Evolutionary conservation across 2,329 filamentous ascomycete genomes (phyloP).

Genomic region (Orbilia blumenaviensis): DNA sequence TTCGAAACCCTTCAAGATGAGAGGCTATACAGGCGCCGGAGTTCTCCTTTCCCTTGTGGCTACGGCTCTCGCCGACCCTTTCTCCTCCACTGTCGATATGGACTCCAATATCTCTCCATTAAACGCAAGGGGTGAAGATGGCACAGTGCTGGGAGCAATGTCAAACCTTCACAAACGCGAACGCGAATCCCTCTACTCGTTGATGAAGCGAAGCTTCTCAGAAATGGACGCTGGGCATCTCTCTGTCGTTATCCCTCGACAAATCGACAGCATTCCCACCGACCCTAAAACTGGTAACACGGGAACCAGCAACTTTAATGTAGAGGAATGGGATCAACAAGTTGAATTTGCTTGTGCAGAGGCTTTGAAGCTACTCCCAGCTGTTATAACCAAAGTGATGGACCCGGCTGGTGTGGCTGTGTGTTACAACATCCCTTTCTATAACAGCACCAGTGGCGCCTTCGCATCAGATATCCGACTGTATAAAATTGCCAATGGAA

Average conservation of each 20-base stretch:
- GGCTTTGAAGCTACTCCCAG: conserved; percentile 29
- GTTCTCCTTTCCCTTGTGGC: conserved; percentile 36
- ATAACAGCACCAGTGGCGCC: conserved; percentile 73
- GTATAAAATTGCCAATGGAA: conserved; percentile 73
- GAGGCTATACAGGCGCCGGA: conserved; percentile 30
- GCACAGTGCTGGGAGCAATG: conserved; percentile 35
- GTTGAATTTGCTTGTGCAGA: conserved; percentile 32
- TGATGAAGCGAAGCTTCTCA: conserved; percentile 22
- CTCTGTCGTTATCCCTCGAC: background rate
- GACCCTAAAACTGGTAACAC: conserved; percentile 38
- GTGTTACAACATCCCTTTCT: conserved; percentile 81
- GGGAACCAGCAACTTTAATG: conserved; percentile 24
- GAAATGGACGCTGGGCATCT: conserved; percentile 13
- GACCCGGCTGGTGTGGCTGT: conserved; percentile 81
- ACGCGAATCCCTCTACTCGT: conserved; percentile 12
- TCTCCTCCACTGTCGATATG: conserved; percentile 25
- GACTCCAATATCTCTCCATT: background rate
- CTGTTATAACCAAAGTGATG: conserved; percentile 67
- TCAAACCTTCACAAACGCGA: conserved; percentile 22
- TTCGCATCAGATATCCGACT: conserved; percentile 81
- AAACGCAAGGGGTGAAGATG: background rate
- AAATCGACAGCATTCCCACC: conserved; percentile 19
- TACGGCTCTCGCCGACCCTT: conserved; percentile 28
- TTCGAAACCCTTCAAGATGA: conserved; percentile 17
- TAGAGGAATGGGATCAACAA: conserved; percentile 30